Conservation (phyloP, 495 filamentous ascomycete species). For the Lasiosphaeria ovina region DNA sequence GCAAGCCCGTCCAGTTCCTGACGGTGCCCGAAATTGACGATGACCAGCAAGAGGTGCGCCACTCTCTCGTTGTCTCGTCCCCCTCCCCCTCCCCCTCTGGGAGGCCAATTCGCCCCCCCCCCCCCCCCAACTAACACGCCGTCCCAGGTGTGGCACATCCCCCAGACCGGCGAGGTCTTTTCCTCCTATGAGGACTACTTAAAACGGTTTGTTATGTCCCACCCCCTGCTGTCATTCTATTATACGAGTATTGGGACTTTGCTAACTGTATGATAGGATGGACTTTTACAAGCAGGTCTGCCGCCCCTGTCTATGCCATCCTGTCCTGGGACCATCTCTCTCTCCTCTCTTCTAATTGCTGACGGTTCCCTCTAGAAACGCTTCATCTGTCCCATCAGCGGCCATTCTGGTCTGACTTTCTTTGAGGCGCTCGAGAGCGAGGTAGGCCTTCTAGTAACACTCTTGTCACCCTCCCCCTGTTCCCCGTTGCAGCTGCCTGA, state of each 20-base stretch:
- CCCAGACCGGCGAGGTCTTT: constrained; percentile 88
- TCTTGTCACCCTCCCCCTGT: not conserved
- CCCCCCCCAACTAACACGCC: constrained; percentile 15
- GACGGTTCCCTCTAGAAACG: constrained; percentile 54
- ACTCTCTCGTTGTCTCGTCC: not conserved
- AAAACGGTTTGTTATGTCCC: constrained; percentile 56
- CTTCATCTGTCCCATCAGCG: constrained; percentile 94
- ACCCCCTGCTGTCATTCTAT: not conserved
- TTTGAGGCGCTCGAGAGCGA: constrained; percentile 93
- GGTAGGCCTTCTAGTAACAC: constrained; percentile 54
- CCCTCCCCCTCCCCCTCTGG: not conserved
- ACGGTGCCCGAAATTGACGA: constrained; percentile 69
- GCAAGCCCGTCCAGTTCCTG: constrained; percentile 88
- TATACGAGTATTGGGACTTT: constrained; percentile 6
- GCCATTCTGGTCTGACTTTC: constrained; percentile 88
- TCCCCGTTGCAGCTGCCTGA: constrained; percentile 1
- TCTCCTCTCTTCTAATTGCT: not conserved
- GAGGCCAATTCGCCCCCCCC: constrained; percentile 4
- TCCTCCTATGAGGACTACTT: constrained; percentile 85
- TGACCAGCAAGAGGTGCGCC: constrained; percentile 73
- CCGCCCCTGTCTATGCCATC: constrained; percentile 2
- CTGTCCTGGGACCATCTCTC: not conserved
- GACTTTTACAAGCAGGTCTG: constrained; percentile 90
- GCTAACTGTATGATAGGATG: constrained; percentile 55
- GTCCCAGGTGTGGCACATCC: constrained; percentile 84